Percentiles rank a stretch among this genome's conserved stretches.
Conservation (phyloP, 2,329 filamentous ascomycete species). For the Pestalotiopsis fici region DNA sequence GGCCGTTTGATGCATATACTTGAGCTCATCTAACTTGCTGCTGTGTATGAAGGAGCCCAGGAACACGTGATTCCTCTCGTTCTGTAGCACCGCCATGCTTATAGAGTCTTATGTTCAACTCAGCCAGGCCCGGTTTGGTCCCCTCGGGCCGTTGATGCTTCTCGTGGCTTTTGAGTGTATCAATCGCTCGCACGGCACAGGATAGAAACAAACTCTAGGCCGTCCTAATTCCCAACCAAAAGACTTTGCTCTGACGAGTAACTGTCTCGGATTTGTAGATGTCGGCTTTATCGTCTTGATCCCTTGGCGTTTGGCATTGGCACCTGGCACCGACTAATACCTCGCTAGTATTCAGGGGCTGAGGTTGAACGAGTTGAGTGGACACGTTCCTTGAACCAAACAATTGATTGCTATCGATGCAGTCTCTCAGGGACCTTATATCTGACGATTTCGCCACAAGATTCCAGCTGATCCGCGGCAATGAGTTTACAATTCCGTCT, state of each 20-base stretch:
- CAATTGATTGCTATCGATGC: neutral
- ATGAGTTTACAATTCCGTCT: neutral
- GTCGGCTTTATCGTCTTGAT: neutral
- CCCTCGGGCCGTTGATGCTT: neutral
- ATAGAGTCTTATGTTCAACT: neutral
- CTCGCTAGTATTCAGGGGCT: neutral
- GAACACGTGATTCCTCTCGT: conserved; percentile 45
- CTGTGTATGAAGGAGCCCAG: conserved; percentile 58
- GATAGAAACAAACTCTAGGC: neutral
- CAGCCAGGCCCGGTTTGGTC: neutral
- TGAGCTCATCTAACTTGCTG: conserved; percentile 46
- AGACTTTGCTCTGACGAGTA: neutral
- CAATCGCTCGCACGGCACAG: neutral
- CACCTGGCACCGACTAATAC: neutral
- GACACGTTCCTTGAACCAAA: neutral
- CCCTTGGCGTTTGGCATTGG: neutral
- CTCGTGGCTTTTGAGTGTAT: neutral
- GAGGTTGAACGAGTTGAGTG: neutral
- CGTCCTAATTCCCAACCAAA: neutral
- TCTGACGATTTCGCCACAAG: neutral
- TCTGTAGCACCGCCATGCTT: neutral
- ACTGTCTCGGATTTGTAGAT: neutral
- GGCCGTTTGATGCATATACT: conserved; percentile 51
- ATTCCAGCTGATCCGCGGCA: too few species aligned
- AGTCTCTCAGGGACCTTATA: neutral